Base-by-base conservation (phyloP, 1,139 yeast genomes). In the Candida sanyaensis region DNA sequence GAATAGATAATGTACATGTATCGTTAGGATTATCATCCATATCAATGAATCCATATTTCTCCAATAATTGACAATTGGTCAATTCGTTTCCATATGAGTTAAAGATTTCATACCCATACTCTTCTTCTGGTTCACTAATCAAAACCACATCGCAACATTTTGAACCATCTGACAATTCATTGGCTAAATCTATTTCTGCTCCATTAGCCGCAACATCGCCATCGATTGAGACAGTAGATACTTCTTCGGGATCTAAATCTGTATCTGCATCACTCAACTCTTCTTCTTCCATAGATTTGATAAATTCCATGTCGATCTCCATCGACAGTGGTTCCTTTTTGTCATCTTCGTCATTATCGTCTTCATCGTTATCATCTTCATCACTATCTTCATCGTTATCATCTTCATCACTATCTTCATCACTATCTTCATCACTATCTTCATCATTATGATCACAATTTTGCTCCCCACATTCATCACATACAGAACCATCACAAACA, bases 61-160 rank as follows among this genome's bases (percentile, higher is more conserved):
- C 83, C 12, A 90, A 65, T 37, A 90, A 68, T 41, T 81, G 77
- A 0, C 88, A 76, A 56, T 88, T 88, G 12, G 86, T 71, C 39
- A 84, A 70, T 37, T 69, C 72, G 40, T 84, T 84, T 0, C 96
- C 96, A 58, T 88, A 89, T 0, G 93, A 83, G 63, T 88, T 88
- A 71, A 83, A 86, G 10, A 90, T 64, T 59, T 90, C 96, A 48
- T 56, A 63, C 4, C 57, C 55, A 12, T 71, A 61, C n/a, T 79
- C 78, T 27, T 68, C 60, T 2, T 59, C 48, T 1, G 88, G 77
- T 2, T 64, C 58, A 5, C 61, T 59, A 11, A 73, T 67, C 21
- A 80, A 57, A 0, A 77, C 71, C 17, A 86, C 77, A 57, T 85
- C 91, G 55, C 88, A 83, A 59, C 88, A 77, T 58, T 62, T 66